Conservation (phyloP, 2,329 filamentous ascomycete genomes). For the Orbilia blumenaviensis region DNA sequence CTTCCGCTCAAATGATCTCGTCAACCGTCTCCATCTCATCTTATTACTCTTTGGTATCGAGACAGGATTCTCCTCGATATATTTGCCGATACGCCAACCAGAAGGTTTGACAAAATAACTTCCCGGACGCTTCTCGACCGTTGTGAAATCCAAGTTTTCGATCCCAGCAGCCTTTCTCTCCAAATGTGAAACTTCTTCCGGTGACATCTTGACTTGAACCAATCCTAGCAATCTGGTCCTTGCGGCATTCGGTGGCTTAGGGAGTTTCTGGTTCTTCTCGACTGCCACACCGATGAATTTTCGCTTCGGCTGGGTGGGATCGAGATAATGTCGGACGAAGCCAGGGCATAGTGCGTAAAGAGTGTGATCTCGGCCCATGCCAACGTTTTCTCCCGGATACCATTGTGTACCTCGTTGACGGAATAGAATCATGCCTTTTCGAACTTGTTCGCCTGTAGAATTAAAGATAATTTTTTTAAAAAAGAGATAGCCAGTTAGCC, state of each 20-base stretch:
- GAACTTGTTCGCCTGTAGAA: constrained; percentile 81
- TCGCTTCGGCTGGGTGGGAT: constrained; percentile 84
- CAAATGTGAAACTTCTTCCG: constrained; percentile 28
- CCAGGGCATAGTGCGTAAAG: constrained; percentile 86
- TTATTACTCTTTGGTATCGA: constrained; percentile 42
- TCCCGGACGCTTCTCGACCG: constrained; percentile 16
- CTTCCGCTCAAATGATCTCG: constrained; percentile 29
- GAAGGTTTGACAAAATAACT: constrained; percentile 36
- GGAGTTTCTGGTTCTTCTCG: constrained; percentile 80
- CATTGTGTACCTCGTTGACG: constrained; percentile 93
- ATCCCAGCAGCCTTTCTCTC: constrained; percentile 29
- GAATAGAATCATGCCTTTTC: constrained; percentile 97
- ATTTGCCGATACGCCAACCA: constrained; percentile 45
- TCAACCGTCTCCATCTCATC: constrained; percentile 46
- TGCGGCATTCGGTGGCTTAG: constrained; percentile 76
- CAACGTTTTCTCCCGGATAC: constrained; percentile 94
- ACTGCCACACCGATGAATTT: constrained; percentile 96
- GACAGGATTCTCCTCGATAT: constrained; percentile 42
- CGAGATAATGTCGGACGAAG: constrained; percentile 96
- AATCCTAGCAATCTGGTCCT: constrained; percentile 80
- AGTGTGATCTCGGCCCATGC: constrained; percentile 94
- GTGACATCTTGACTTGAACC: constrained; percentile 60
- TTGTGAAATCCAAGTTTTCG: constrained; percentile 30
- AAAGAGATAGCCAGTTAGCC: no score
- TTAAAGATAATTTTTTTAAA: not conserved